Base-by-base conservation (phyloP, 2,329 filamentous ascomycete genomes). In the Rhytidhysteron rufulum region DNA sequence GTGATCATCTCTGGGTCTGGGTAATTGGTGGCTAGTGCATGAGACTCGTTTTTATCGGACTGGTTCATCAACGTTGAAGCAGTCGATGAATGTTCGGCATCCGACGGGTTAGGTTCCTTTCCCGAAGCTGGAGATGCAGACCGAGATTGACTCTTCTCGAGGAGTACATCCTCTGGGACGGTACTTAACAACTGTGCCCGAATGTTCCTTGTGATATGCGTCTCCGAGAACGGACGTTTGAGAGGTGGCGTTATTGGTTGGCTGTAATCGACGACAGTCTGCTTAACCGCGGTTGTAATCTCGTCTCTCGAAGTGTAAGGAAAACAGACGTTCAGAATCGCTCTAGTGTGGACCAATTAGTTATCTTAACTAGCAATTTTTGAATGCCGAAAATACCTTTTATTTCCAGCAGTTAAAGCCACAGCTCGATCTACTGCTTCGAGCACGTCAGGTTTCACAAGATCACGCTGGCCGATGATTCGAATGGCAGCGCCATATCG, bases 221-320 rank as follows among this genome's bases (percentile, higher is more conserved):
- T 85, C 57, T 93, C 88, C 5, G 89, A 95, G 64, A 96, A 96
- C 0, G 86, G 81, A 1, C 83, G 83, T 57, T 79, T 61, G 49
- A 65, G 48, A 15, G 71, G 59, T 5, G 78, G 76, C 11, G 75
- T 74, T 15, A 86, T 73, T 4, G 88, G 86, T 37, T 79, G 82
- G 44, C 86, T 86, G 65, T 88, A 97, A 44, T 95, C 87, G 42
- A 86, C 75, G 7, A 98, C 90, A 0, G 91, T 96, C 31, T 83
- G 81, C 48, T 87, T 84, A 50, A 98, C 87, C 5, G 91, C 88
- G 3, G 86, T 82, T 0, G 91, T 94, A 51, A 98, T 97, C 63
- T 98, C 93, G 57, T 95, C 89, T 49, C 93, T 80, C 4, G 90
- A 95, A 0, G 93, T 97, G 60, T 98, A 98, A 0, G 93, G 93